Evolutionary conservation across 23 red algal species (phyloP).

Genomic region (Gracilaria gracilis): DNA sequence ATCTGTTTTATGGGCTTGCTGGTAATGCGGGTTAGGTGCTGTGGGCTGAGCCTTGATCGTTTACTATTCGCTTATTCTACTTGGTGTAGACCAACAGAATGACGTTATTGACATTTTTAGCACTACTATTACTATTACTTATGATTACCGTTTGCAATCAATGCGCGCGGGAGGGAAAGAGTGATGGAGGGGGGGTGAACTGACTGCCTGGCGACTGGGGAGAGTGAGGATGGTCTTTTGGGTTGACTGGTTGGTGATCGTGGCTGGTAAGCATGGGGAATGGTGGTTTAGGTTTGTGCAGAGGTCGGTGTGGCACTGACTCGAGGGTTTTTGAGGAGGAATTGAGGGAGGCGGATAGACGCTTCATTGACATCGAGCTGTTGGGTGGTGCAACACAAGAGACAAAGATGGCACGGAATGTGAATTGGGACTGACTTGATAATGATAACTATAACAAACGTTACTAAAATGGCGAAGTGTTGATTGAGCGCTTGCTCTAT

Average conservation of each 20-base stretch:
- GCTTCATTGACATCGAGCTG: too few relatives aligned
- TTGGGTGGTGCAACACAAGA: neutral
- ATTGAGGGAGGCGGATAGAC: neutral
- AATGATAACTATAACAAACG: slow-evolving; percentile 2
- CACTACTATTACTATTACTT: neutral
- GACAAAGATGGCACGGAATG: neutral
- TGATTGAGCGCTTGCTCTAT: neutral
- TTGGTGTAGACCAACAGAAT: slow-evolving; percentile 2
- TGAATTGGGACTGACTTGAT: slow-evolving; percentile 4
- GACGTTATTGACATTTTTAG: slow-evolving; percentile 5
- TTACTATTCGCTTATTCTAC: neutral
- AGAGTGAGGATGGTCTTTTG: neutral
- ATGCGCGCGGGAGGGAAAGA: neutral
- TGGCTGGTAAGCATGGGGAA: neutral
- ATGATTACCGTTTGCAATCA: neutral
- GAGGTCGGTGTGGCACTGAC: neutral
- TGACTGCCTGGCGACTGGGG: too few relatives aligned
- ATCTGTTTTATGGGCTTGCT: slow-evolving; percentile 54
- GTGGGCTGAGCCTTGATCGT: neutral
- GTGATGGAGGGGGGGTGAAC: neutral
- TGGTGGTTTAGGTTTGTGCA: neutral
- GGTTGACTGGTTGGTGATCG: neutral
- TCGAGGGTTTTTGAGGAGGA: neutral
- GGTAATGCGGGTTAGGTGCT: neutral
- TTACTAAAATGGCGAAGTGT: neutral